These are phyloP conservation scores for Neurospora sp. DNA, from an alignment of 495 filamentous ascomycete genomes.

Conservation along the genomic window DNA sequence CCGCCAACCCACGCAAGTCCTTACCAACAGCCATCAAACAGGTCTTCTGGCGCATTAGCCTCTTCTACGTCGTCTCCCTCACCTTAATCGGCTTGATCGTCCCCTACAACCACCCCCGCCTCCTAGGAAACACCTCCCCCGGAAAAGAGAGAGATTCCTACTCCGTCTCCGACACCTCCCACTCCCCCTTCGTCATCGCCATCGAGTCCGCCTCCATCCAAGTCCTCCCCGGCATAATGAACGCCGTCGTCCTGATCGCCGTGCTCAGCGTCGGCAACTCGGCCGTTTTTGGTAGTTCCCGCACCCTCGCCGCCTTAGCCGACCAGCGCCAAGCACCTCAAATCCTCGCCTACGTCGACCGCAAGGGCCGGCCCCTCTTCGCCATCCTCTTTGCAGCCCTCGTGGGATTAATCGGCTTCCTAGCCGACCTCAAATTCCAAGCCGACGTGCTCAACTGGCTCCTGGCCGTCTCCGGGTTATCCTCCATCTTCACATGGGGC, in stretches of 20 bases:
- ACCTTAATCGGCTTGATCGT: conserved; percentile 66
- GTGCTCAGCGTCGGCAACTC: conserved; percentile 84
- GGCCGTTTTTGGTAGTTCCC: conserved; percentile 75
- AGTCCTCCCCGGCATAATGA: conserved; percentile 74
- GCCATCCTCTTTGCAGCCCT: conserved; percentile 58
- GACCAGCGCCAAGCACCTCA: conserved; percentile 75
- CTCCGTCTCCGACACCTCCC: conserved; percentile 52
- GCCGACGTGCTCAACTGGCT: conserved; percentile 73
- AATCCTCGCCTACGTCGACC: conserved; percentile 74
- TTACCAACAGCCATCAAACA: conserved; percentile 83
- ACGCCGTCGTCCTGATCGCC: conserved; percentile 79
- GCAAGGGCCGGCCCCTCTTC: conserved; percentile 67
- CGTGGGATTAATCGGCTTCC: conserved; percentile 69
- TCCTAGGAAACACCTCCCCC: conserved; percentile 36
- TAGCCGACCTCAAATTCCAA: conserved; percentile 57
- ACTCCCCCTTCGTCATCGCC: conserved; percentile 85
- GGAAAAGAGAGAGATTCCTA: not conserved
- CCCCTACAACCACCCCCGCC: conserved; percentile 50
- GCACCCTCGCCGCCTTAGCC: conserved; percentile 76
- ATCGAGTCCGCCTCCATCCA: conserved; percentile 71
- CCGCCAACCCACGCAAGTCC: conserved; percentile 75
- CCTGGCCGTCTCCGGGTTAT: conserved; percentile 78
- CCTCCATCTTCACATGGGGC: conserved; percentile 87
- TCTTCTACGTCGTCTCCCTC: conserved; percentile 76
- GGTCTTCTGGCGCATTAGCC: conserved; percentile 89